Evolutionary conservation across 2,329 filamentous ascomycete genomes (phyloP), one percentile per base, ranked within the genome.

Genomic region (Trichoderma brevicompactum): DNA sequence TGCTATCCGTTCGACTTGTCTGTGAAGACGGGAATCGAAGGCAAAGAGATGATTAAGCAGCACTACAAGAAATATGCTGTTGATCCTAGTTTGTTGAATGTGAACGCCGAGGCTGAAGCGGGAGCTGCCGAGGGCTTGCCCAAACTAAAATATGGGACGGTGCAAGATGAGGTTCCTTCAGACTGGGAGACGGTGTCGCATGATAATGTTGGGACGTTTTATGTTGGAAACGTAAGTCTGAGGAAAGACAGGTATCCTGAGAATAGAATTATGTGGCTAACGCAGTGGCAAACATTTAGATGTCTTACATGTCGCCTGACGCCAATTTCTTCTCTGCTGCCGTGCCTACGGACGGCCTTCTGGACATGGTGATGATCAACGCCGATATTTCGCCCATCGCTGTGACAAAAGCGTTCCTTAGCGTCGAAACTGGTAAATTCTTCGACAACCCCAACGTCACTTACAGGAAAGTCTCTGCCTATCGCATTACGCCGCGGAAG

Each of bases 1-100:
- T 83, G 91, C 23, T 98, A 97, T 75, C 95, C 95, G 0, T 96
- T 92, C 74, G 93, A 98, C 71, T 81, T 98, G 65, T 91, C 93
- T 7, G 82, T 97, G 70, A 94, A 95, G 76, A 86, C 94, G 10
- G 93, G 91, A 68, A 87, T 93, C 46, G 87, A 87, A 49, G 86
- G 90, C 74, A 97, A 97, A 77, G 77, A 84, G 1, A 83, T 80
- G 2, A 90, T 98, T 69, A 90, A 87, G 74, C 83, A 89, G 46
- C 89, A 91, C 74, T 97, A 95, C 75, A 84, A 80, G 64, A 76
- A 79, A 28, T 82, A 82, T 70, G 73, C 78, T 64, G 81, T 72
- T 69, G 77, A 76, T 19, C 71, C 68, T 1, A 71, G 68, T 40
- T 62, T 75, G 17, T 65, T 65, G 15, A 67, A 68, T 23, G 53